Conservation (phyloP, 306 rosid species). For the Cajanus cajan region DNA sequence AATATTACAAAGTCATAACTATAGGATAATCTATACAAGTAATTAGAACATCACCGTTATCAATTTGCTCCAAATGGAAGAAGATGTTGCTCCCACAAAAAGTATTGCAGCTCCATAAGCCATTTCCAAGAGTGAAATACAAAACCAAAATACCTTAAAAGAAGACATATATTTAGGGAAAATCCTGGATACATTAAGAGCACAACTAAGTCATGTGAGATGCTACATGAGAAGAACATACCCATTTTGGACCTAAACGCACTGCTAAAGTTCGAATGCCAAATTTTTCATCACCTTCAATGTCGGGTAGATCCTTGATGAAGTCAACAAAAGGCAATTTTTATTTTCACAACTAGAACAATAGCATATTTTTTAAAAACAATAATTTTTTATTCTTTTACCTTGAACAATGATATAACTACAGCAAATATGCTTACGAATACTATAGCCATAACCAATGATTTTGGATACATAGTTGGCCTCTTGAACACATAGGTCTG, state of each 20-base stretch:
- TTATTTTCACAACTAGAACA: too few species aligned
- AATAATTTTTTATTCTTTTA: too few species aligned
- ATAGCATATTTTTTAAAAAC: too few species aligned
- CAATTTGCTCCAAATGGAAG: slow-evolving; percentile 56
- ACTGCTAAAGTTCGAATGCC: slow-evolving; percentile 67
- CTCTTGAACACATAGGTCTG: background rate
- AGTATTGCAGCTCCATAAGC: slow-evolving; percentile 64
- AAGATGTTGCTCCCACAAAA: slow-evolving; percentile 57
- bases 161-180: slow-evolving; percentile 8
- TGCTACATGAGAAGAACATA: slow-evolving; percentile 18
- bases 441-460: background rate
- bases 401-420: background rate
- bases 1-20: background rate
- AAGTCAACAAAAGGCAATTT: slow-evolving; percentile 11
- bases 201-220: background rate
- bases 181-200: background rate
- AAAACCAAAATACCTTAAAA: slow-evolving; percentile 74
- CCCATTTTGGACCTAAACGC: slow-evolving; percentile 64
- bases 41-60: slow-evolving; percentile 47
- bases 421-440: background rate
- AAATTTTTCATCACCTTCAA: slow-evolving; percentile 64
- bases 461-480: background rate
- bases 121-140: slow-evolving; percentile 69
- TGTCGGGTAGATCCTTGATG: slow-evolving; percentile 71
- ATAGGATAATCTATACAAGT: background rate